phyloP scores from a whole-genome alignment of 768 basidiomycete species.

The Russula lepida region DNA sequence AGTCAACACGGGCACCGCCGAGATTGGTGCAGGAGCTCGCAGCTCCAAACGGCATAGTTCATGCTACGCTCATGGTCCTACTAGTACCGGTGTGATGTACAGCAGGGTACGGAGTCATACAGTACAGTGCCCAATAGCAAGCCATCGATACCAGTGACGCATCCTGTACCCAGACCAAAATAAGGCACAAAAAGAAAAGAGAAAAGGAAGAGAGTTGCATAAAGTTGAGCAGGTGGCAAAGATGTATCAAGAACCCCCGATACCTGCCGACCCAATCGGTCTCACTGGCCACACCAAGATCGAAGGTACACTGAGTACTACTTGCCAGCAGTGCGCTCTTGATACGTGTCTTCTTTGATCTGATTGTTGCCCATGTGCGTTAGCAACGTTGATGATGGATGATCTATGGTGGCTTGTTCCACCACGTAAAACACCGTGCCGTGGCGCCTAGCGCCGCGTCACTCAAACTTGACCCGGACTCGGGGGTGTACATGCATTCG shows the following conservation, averaged over 20 bases:
- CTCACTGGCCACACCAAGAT: too few relatives aligned
- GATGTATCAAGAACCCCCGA: background rate
- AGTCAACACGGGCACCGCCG: background rate
- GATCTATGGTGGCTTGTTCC: background rate
- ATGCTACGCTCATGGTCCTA: background rate
- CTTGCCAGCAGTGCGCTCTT: background rate
- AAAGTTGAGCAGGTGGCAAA: background rate
- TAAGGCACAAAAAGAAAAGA: background rate
- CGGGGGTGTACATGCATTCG: too few relatives aligned
- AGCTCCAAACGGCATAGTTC: background rate
- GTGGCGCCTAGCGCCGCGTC: too few relatives aligned
- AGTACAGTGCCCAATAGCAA: background rate
- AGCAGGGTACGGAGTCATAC: too few relatives aligned
- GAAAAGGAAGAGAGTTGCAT: background rate
- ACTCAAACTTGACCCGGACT: too few relatives aligned
- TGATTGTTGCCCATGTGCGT: background rate
- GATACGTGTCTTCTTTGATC: background rate
- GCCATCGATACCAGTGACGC: background rate
- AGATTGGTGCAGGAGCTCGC: background rate
- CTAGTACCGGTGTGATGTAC: too few relatives aligned
- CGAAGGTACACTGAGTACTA: too few relatives aligned
- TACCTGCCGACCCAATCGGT: background rate
- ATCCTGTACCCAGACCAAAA: background rate
- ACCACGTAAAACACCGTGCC: too few relatives aligned
- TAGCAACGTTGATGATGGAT: background rate